Base-by-base conservation (phyloP, 305 asterid species). In the Stenogyne calaminthoides region DNA sequence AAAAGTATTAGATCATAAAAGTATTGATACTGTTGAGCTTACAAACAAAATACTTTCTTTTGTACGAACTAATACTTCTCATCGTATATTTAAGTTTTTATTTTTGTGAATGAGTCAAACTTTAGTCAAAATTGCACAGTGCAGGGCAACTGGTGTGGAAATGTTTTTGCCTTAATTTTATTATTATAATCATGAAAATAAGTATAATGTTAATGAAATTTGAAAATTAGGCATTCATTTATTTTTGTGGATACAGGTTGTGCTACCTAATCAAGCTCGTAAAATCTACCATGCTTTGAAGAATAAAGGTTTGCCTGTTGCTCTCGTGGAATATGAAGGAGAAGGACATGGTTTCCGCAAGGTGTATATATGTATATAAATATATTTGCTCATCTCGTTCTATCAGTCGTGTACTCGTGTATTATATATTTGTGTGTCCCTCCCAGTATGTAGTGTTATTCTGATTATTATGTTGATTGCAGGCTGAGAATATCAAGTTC, bases 331-430 rank as follows among this genome's bases (percentile, higher is more conserved):
- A 75, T 92, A 92, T 22, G 96, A 90, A 87, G 98, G 98, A 49
- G 99, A 92, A 75, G 96, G 91, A 32, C 98, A 95, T 82, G 97
- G 99, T 70, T 92, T 95, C 59, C 93, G 99, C 78, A 89, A 83
- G 96, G 98, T 93, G 79, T 63, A 44, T 44, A 44, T 25, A 25
- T 25, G 2, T 25, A 37, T 37, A 9, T 39, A 39, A 7, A 42
- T 42, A 46, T 46, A 9, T 14, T 10, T 18, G 46, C 39, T 40
- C 5, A 61, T 58, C 18, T 66, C 47, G 2, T 29, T 40, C 9
- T 74, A 25, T 47, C 65, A 46, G 69, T 58, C 32, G 40, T 60
- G 11, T 69, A 34, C 63, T n/a, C n/a, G n/a, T n/a, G n/a, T n/a
- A n/a, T n/a, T n/a, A n/a, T n/a, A n/a, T n/a, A n/a, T n/a, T n/a